Conservation (phyloP, 495 filamentous ascomycete genomes). For the Xylaria venustula region DNA sequence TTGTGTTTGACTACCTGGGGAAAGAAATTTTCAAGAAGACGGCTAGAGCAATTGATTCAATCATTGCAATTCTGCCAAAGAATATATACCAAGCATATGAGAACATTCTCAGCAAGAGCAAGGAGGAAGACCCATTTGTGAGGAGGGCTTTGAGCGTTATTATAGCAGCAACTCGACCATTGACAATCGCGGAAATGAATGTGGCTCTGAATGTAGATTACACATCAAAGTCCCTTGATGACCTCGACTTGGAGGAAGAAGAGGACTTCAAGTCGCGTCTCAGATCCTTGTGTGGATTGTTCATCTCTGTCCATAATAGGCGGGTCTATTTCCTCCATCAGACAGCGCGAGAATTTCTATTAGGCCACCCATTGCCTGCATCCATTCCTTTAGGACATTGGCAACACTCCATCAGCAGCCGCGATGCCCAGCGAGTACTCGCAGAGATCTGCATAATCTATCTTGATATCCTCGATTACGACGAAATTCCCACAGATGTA, state of each 20-base stretch:
- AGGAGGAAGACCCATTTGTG: conserved; percentile 22
- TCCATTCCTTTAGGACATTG: conserved; percentile 11
- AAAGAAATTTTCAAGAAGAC: conserved; percentile 19
- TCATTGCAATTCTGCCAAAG: conserved; percentile 28
- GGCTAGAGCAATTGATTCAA: conserved; percentile 17
- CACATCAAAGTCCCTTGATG: conserved; percentile 17
- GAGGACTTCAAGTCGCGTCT: conserved; percentile 25
- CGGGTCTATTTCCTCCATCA: conserved; percentile 46
- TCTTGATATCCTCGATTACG: conserved; percentile 16
- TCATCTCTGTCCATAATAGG: conserved; percentile 33
- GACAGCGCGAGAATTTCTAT: conserved; percentile 41
- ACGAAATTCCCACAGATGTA: not conserved
- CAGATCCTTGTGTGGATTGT: conserved; percentile 39
- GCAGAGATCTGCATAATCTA: conserved; percentile 34
- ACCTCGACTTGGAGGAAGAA: conserved; percentile 20
- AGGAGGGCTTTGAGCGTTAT: conserved; percentile 38
- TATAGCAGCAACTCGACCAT: conserved; percentile 35
- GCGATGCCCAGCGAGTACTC: conserved; percentile 30
- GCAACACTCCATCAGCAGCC: conserved; percentile 22
- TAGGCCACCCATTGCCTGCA: conserved; percentile 4
- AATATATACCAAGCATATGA: conserved; percentile 43
- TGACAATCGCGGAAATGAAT: conserved; percentile 42
- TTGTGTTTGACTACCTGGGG: conserved; percentile 31
- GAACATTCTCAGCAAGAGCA: conserved; percentile 33
- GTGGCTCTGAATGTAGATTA: conserved; percentile 31